Evolutionary conservation across 345 rosid genomes (phyloP), one percentile per base, ranked within the genome.

Genomic region (Moringa oleifera): DNA sequence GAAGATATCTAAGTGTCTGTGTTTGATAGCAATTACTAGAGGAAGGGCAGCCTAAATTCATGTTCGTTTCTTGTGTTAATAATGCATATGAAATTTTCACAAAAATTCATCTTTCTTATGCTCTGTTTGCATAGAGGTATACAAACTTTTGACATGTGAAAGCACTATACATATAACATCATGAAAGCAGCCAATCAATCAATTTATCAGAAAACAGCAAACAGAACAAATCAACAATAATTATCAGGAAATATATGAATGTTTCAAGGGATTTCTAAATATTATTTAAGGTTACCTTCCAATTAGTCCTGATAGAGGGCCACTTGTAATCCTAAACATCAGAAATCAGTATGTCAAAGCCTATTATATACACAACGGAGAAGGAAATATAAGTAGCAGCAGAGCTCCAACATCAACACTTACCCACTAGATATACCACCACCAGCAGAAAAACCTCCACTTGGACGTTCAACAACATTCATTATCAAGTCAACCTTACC

Each of bases 371-470:
- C 6, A 41, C 11, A 45, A 64, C 6, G 25, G 5, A 22, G 52
- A 59, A 22, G 33, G 21, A 20, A 28, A 56, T 23, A 68, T 46
- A 57, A 46, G 57, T 61, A 61, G n/a, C 55, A 7, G 47, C 23
- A 62, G 20, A n/a, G n/a, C n/a, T n/a, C n/a, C n/a, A 61, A 25
- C 31, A 58, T 31, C 33, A 51, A 57, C 23, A 74, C 96, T 73
- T 70, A 85, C 96, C 96, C 96, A 66, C 95, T 89, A 31, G 98
- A 89, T 77, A 92, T 85, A 51, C 96, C 93, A 61, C 91, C 98
- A 78, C 96, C 98, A 59, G 93, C 98, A 55, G 96, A 89, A 71
- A 92, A 89, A 52, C 95, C 96, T 71, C 96, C 98, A 79, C 88
- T 90, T 65, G 93, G 91, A 66, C 96, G 88, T 73, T 90, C 99